Evolutionary conservation across 495 filamentous ascomycete species (phyloP), one percentile per base, ranked within the genome.

Genomic region (Xylaria flabelliformis): DNA sequence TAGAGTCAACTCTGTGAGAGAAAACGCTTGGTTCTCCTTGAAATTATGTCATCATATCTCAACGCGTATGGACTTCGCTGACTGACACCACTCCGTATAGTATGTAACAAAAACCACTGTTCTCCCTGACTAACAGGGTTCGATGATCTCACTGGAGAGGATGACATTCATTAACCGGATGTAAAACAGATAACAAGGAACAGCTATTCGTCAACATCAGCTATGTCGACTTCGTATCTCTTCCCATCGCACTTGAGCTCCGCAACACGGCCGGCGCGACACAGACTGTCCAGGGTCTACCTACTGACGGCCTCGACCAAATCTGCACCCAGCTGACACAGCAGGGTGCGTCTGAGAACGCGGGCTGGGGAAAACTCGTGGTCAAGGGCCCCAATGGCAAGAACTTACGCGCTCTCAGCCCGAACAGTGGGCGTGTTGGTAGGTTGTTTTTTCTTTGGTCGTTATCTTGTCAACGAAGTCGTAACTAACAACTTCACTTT

Each of bases 121-220:
- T 39, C 58, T 21, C 34, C 15, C 8, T 19, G 24, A 24, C 44
- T 42, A 56, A 29, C 26, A 29, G 48, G 29, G 3, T 1, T 36
- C 46, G 24, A 53, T 13, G 36, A 3, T 21, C 19, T 50, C 29
- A 34, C 26, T 21, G 19, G 1, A 4, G 29, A 39, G 21, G n/a
- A 44, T 42, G 24, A 36, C 15, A n/a, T 64, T 24, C 29, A 50
- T 17, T 59, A 42, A 59, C 39, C 4, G 50, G 1, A 2, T 0
- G 26, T 19, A 29, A 53, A 15, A 46, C 48, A 72, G 70, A 86
- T 81, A 92, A 92, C 78, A 76, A 76, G 61, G 68, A 79, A 24
- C 88, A 93, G 80, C 84, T 94, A 4, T 94, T 91, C 76, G 91
- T 88, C 63, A 94, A 94, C 75, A 91, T 94, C 74, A 87, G 84